Base-by-base conservation (phyloP, 768 basidiomycete species). In the Naganishia vaughanmartiniae region DNA sequence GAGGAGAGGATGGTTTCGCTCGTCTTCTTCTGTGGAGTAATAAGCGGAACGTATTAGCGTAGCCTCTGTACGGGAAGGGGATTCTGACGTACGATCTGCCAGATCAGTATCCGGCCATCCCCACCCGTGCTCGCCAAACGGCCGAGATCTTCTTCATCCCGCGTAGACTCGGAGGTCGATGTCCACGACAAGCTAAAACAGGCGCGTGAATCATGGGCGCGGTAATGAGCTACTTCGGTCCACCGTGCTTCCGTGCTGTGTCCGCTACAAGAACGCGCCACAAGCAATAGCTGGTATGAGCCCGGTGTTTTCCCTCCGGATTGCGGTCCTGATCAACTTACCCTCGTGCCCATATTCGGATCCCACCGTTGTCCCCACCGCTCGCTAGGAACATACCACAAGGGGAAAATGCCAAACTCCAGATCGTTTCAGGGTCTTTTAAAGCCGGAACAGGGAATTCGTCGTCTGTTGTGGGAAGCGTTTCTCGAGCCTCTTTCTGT, bases 111-210 rank as follows among this genome's bases (percentile, higher is more conserved):
- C 54, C 82, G 83, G 0, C 94, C 96, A 78, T 99, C 96, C 0
- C 92, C 87, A 0, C 92, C 92, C 1, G 87, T 87, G 67, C 88
- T 91, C 0, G 91, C 92, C 14, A 98, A 79, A 87, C 93, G 89
- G 0, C 95, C 95, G 4, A 93, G 80, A 55, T 54, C 45, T 30
- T 33, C 45, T 42, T 42, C 60, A 19, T 42, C 24, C 39, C 48
- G 48, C 48, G n/a, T n/a, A 30, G 17, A 58, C n/a, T 54, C 60
- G 34, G 24, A 28, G 2, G 31, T 26, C 12, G 85, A 84, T 91
- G 82, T 54, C 71, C 71, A 72, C 28, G 54, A 56, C 39, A 72
- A 48, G n/a, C 51, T 45, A 45, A 72, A 72, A 36, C 67, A 69
- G 26, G 67, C 67, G 46, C 71, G 33, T 4, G 54, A 30, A 42